phyloP scores from a whole-genome alignment of 306 rosid genomes.

The Arachis hypogaea region DNA sequence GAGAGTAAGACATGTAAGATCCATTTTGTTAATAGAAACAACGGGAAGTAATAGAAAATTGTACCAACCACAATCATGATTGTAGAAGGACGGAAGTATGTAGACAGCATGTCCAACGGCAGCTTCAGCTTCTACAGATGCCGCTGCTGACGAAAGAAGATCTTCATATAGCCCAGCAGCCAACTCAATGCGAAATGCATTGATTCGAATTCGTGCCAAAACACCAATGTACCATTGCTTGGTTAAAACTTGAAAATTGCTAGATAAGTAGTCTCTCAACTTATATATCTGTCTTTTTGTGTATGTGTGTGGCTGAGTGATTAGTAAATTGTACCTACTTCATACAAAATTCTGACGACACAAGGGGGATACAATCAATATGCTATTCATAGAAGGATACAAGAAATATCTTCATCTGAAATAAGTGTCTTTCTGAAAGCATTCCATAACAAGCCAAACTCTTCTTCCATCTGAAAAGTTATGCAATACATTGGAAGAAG shows the following conservation, averaged over 20 bases:
- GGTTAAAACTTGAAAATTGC: slow-evolving; percentile 70
- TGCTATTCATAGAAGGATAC: slow-evolving; percentile 68
- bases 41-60: slow-evolving; percentile 27
- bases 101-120: slow-evolving; percentile 88
- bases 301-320: slow-evolving; percentile 30
- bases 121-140: slow-evolving; percentile 79
- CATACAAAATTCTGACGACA: slow-evolving; percentile 22
- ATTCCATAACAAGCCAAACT: slow-evolving; percentile 61
- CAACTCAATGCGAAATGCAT: slow-evolving; percentile 83
- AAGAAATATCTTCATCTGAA: slow-evolving; percentile 59
- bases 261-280: slow-evolving; percentile 48
- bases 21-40: slow-evolving; percentile 12
- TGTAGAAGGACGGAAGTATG: slow-evolving; percentile 89
- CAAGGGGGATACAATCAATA: slow-evolving; percentile 70
- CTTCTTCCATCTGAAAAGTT: slow-evolving; percentile 81
- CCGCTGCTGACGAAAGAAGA: slow-evolving; percentile 72
- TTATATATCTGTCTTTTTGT: slow-evolving; percentile 1
- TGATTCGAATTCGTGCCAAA: slow-evolving; percentile 83
- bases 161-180: slow-evolving; percentile 69
- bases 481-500: slow-evolving; percentile 6
- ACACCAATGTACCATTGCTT: slow-evolving; percentile 74
- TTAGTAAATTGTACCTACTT: slow-evolving; percentile 24
- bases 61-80: slow-evolving; percentile 83
- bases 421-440: slow-evolving; percentile 54
- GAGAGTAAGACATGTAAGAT: background rate